Evolutionary conservation across 2,329 filamentous ascomycete genomes (phyloP), one percentile per base, ranked within the genome.

Genomic region (Aureobasidium sp.): DNA sequence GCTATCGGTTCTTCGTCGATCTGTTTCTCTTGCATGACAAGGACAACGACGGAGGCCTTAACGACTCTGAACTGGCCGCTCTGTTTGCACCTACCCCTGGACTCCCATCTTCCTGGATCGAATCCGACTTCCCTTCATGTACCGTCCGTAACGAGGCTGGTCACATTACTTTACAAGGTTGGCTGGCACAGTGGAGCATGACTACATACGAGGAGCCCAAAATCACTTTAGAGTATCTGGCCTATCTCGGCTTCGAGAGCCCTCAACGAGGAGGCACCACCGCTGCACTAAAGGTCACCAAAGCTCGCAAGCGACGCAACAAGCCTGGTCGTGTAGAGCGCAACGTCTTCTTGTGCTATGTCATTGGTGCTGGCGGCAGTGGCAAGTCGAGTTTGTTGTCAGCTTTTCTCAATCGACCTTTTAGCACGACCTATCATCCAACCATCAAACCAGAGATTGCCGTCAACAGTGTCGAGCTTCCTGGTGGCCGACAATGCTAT

Each of bases 171-270:
- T 80, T 99, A 4, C 94, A 99, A 74, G 94, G 94, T 1, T 99
- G 94, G 94, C 83, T 99, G 40, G 94, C 94, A 4, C 94, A 99
- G 70, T 99, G 94, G 94, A 97, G 92, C 72, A 99, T 99, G 94
- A 99, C 94, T 0, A 99, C 94, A 0, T 99, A 97, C 69, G 85
- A 95, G 64, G 92, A 95, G 62, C 93, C 94, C 14, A 95, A 94
- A 72, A 97, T 91, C 0, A 97, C 94, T 0, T 81, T 99, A 4
- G 92, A 95, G 68, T 99, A 99, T 72, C 85, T 99, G 2, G 94
- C 94, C 3, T 97, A 97, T 71, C 85, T 99, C 2, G 94, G 94
- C 1, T 99, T 97, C 70, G 94, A 97, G 71, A 87, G 90, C 2
- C 79, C 85, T 1, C 89, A 88, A 67, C 76, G 78, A 62, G 88